phyloP scores from a whole-genome alignment of 148 eudicot genomes.

The Nepenthes mirabilis region DNA sequence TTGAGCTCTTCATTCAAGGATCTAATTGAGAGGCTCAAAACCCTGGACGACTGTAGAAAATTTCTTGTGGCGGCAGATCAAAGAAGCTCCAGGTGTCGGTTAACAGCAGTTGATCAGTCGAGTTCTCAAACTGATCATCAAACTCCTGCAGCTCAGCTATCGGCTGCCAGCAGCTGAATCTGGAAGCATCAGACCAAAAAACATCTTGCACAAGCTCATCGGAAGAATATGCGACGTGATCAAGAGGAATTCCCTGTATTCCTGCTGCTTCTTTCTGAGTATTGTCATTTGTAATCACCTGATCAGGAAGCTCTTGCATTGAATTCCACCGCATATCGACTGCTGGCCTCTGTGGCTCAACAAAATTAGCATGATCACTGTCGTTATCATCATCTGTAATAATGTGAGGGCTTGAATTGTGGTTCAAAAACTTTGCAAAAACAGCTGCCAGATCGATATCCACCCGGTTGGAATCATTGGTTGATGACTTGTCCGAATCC shows the following conservation, averaged over 20 bases:
- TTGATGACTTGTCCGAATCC: constrained; percentile 6
- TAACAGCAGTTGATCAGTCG: constrained; percentile 13
- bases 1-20: constrained; percentile 3
- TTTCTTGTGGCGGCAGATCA: constrained; percentile 36
- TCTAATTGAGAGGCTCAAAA: constrained; percentile 1
- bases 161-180: constrained; percentile 22
- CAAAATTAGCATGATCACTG: constrained; percentile 2
- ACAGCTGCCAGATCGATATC: constrained; percentile 74
- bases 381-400: constrained; percentile 9
- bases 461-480: constrained; percentile 10
- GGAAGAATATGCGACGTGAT: constrained; percentile 18
- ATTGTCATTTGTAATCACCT: constrained; percentile 2
- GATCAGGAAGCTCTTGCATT: constrained; percentile 8
- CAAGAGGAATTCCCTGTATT: constrained; percentile 5
- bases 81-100: constrained; percentile 45
- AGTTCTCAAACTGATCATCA: constrained; percentile 23
- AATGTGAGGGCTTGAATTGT: constrained; percentile 5
- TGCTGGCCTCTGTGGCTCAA: constrained; percentile 8
- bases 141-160: constrained; percentile 32
- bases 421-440: constrained; percentile 59
- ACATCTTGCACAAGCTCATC: constrained; percentile 36
- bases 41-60: constrained; percentile 24
- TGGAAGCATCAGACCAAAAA: constrained; percentile 31
- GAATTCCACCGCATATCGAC: not conserved
- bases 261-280: constrained; percentile 20